Evolutionary conservation across 2,329 filamentous ascomycete species (phyloP), one percentile per base, ranked within the genome.

Genomic region (Fusarium illudens): DNA sequence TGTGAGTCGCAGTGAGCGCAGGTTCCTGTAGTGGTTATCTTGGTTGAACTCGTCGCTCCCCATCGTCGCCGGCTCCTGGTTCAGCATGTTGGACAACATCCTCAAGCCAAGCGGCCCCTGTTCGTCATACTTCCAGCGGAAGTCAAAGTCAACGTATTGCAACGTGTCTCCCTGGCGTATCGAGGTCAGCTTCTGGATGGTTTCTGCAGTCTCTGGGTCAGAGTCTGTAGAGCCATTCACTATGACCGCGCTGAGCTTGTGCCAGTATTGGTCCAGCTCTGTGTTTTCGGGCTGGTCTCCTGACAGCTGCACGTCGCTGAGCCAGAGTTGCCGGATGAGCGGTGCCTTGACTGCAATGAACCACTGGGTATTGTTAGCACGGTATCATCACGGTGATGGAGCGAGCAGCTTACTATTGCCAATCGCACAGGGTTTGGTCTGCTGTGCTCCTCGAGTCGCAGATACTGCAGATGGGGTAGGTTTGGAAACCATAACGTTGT

Each of bases 111-210:
- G 54, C 7, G 71, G 72, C 4, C 67, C 71, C 25, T 57, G 39
- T 6, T 72, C 66, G 33, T 74, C 65, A 15, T 65, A 65, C 48
- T 70, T 72, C 67, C 73, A 72, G 11, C 67, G 65, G 39, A 77
- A 71, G 39, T 76, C 65, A 27, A 80, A 68, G 39, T 79, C 77
- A 17, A 80, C 66, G 27, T 73, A 61, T 48, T 74, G 75, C 4
- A 79, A 59, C 6, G 27, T 60, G 53, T 57, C 54, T 65, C 72
- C 63, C 60, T 72, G 62, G 37, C 71, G 65, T 72, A 79, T 57
- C 19, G 73, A 78, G 2, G 71, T 68, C n/a, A 78, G 49, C 15
- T 60, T 60, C 9, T 62, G 71, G 15, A 77, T 60, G 12, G 70
- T 65, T 25, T 58, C 42, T 15, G 72, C 39, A 13, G 71, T 75